Conservation (phyloP, 257 asterid species). For the Mentha longifolia region DNA sequence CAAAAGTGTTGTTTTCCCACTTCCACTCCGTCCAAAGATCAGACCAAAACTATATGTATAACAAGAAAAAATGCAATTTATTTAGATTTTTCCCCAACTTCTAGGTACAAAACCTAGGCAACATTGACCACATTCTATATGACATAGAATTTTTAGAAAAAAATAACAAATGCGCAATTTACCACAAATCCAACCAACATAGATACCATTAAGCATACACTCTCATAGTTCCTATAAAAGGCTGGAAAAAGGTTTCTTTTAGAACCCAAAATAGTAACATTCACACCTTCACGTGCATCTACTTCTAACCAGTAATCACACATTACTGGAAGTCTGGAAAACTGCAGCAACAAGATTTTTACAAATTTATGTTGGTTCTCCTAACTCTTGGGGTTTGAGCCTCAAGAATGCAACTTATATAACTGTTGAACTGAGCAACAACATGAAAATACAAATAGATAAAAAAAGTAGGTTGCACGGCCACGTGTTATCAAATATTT, state of each 20-base stretch:
- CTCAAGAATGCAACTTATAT: constrained; percentile 26
- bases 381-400: constrained; percentile 21
- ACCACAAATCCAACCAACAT: constrained; percentile 10
- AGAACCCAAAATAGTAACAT: constrained; percentile 1
- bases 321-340: constrained; percentile 6
- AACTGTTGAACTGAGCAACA: constrained; percentile 12
- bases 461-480: constrained; percentile 3
- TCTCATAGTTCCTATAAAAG: not conserved
- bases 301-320: not conserved
- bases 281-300: constrained; percentile 14
- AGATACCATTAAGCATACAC: constrained; percentile 5
- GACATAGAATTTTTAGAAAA: not conserved
- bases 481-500: constrained; percentile 1
- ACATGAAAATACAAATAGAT: constrained; percentile 14
- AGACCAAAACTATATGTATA: constrained; percentile 67
- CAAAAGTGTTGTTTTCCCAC: constrained; percentile 93
- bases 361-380: constrained; percentile 19
- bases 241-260: not conserved
- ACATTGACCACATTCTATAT: constrained; percentile 13
- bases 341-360: not conserved
- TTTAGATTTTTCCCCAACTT: constrained; percentile 21
- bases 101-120: constrained; percentile 16
- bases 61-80: constrained; percentile 27
- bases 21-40: constrained; percentile 95
- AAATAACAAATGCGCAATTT: not conserved